Evolutionary conservation across 1,139 yeast genomes (phyloP).

Genomic region (Pichia cactophila): DNA sequence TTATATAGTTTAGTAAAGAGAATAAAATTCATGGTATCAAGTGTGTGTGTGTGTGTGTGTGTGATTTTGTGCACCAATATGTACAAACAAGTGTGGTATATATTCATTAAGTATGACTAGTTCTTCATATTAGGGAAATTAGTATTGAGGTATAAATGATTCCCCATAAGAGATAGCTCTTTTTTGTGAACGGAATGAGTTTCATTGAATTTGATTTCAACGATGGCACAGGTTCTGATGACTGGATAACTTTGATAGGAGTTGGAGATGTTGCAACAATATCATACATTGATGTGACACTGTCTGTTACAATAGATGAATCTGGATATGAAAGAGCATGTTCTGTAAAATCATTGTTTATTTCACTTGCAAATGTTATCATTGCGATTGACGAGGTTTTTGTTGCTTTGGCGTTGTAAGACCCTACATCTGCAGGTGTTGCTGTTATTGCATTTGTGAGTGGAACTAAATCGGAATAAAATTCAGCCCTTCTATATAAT

Average conservation of each 20-base stretch:
- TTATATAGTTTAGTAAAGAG: background rate
- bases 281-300: background rate
- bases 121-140: background rate
- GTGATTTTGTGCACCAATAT: no score
- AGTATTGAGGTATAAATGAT: slow-evolving; percentile 1
- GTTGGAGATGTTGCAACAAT: background rate
- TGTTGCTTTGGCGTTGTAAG: background rate
- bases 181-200: background rate
- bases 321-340: background rate
- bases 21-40: background rate
- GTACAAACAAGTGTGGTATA: no score
- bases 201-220: background rate
- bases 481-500: slow-evolving; percentile 1
- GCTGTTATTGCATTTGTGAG: slow-evolving; percentile 3
- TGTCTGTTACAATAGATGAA: background rate
- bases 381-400: background rate
- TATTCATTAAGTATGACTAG: background rate
- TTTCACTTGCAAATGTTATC: background rate
- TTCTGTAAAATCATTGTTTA: background rate
- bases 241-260: background rate
- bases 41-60: background rate
- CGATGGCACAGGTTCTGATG: background rate
- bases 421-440: background rate
- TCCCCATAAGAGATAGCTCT: slow-evolving; percentile 1
- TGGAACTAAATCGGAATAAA: slow-evolving; percentile 9